These are phyloP conservation scores for Trametes hirsuta DNA, from an alignment of 1,284 basidiomycete species.

Conservation along the genomic window DNA sequence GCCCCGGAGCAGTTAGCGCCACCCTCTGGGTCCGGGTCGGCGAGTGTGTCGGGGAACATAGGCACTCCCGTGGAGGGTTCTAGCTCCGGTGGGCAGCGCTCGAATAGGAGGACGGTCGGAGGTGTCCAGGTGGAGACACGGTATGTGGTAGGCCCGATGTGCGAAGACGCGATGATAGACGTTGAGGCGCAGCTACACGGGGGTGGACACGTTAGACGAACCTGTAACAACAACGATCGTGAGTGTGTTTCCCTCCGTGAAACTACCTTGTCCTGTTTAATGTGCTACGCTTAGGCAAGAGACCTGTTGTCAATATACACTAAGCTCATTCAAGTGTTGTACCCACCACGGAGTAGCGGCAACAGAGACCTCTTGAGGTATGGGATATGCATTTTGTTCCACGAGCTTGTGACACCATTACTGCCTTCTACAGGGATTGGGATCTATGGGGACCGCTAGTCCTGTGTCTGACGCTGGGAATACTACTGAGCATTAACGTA, in stretches of 20 bases:
- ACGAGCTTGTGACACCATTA: neutral
- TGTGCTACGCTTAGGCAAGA: conserved; percentile 58
- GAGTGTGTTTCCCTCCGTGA: conserved; percentile 35
- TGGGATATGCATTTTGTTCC: neutral
- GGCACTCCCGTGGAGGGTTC: conserved; percentile 49
- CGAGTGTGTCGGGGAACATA: conserved; percentile 71
- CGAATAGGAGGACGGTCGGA: conserved; percentile 68
- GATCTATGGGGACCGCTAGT: conserved; percentile 95
- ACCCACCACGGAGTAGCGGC: conserved; percentile 72
- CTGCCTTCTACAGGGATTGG: conserved; percentile 72
- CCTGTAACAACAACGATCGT: conserved; percentile 90
- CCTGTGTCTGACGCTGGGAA: conserved; percentile 82
- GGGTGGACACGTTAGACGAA: conserved; percentile 88
- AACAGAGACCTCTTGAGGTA: conserved; percentile 82
- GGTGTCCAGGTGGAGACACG: conserved; percentile 89
- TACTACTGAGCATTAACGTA: conserved; percentile 89
- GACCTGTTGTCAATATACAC: conserved; percentile 89
- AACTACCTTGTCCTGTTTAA: neutral
- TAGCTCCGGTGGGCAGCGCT: conserved; percentile 31
- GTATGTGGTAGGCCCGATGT: conserved; percentile 42
- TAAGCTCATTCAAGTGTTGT: conserved; percentile 91
- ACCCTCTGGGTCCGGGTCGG: conserved; percentile 39
- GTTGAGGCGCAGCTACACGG: conserved; percentile 62
- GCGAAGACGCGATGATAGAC: conserved; percentile 1
- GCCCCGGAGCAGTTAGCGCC: conserved; percentile 61